These are phyloP conservation scores for Ananas comosus DNA, from an alignment of 176 grass and related monocot species.

Conservation along the genomic window DNA sequence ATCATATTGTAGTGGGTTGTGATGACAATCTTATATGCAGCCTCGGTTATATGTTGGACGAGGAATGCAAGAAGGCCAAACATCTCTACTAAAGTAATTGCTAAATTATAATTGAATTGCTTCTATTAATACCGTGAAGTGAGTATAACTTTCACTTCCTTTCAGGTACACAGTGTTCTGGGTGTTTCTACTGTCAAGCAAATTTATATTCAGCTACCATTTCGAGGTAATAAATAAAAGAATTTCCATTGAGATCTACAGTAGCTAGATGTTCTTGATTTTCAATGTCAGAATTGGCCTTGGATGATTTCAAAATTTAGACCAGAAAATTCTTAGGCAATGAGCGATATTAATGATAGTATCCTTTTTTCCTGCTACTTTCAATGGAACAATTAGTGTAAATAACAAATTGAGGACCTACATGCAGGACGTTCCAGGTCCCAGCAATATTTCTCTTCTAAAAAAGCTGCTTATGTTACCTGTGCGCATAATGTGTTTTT, in stretches of 20 bases:
- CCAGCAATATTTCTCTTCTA: too few relatives aligned
- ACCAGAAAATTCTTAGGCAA: too few relatives aligned
- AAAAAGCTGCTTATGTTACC: too few relatives aligned
- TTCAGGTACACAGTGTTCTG: slow-evolving; percentile 84
- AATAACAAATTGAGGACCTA: too few relatives aligned
- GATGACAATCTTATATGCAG: slow-evolving; percentile 26
- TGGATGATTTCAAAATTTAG: too few relatives aligned
- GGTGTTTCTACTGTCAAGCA: slow-evolving; percentile 69
- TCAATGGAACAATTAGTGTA: too few relatives aligned
- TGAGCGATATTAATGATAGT: too few relatives aligned
- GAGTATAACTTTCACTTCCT: slow-evolving; percentile 26
- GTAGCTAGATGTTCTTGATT: background rate
- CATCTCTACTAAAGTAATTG: slow-evolving; percentile 80
- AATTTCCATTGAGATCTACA: background rate
- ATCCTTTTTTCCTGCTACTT: too few relatives aligned
- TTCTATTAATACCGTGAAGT: slow-evolving; percentile 22
- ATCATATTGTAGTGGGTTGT: background rate
- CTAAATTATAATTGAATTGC: background rate
- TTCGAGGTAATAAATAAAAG: slow-evolving; percentile 52
- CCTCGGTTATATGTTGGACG: slow-evolving; percentile 66
- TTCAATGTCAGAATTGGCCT: background rate
- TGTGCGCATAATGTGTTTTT: too few relatives aligned
- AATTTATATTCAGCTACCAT: slow-evolving; percentile 95
- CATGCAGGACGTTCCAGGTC: too few relatives aligned
- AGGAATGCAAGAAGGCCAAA: slow-evolving; percentile 87